A percentile compares a stretch with the other conserved stretches of the same genome.
Evolutionary conservation across 176 grass and related monocot genomes (phyloP).

Genomic region (Panicum miliaceum): DNA sequence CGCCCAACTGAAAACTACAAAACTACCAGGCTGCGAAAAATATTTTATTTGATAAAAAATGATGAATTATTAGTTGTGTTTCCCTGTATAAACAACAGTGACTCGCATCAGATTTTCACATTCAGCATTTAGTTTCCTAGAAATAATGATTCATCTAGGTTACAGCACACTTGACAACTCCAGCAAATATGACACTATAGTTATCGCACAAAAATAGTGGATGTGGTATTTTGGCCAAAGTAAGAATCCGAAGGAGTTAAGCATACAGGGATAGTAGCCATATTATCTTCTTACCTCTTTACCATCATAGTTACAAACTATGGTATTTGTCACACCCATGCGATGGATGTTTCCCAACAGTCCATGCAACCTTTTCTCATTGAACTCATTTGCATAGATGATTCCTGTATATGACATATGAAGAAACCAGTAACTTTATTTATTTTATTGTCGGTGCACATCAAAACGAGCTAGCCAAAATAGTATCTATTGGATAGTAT

Average conservation of each 20-base stretch:
- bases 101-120: background rate
- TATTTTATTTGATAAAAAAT: conserved; percentile 14
- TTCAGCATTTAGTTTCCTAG: conserved; percentile 10
- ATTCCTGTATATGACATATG: conserved; percentile 58
- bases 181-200: background rate
- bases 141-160: conserved; percentile 5
- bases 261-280: background rate
- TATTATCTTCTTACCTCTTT: conserved; percentile 72
- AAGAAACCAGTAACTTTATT: conserved; percentile 25
- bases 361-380: conserved; percentile 85
- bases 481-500: too few relatives aligned
- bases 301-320: conserved; percentile 95
- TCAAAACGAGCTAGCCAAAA: background rate
- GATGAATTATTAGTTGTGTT: background rate
- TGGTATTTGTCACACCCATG: conserved; percentile 91
- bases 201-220: background rate
- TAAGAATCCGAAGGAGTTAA: background rate
- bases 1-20: background rate
- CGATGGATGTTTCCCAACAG: conserved; percentile 93
- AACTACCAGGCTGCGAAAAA: background rate
- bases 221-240: background rate
- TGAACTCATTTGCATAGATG: conserved; percentile 97
- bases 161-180: background rate
- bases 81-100: background rate
- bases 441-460: conserved; percentile 7